Conservation (phyloP, 2,329 filamentous ascomycete genomes). For the Madurella mycetomatis region DNA sequence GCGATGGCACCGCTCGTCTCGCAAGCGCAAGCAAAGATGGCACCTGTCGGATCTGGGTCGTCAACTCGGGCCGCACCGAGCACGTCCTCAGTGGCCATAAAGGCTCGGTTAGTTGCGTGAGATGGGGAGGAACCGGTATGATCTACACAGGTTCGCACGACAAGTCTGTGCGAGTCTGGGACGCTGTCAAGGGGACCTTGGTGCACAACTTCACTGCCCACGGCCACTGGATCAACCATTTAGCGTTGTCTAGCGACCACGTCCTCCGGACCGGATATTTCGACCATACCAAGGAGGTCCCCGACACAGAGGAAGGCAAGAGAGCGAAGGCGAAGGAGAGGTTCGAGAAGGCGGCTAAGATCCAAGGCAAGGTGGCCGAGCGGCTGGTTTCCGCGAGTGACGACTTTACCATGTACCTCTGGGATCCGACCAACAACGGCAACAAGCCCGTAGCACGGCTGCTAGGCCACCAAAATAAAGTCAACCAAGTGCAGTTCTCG, state of each 20-base stretch:
- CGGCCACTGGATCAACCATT: constrained; percentile 92
- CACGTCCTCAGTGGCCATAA: constrained; percentile 85
- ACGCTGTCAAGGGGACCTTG: constrained; percentile 71
- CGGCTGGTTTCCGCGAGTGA: constrained; percentile 86
- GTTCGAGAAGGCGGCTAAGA: constrained; percentile 78
- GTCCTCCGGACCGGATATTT: constrained; percentile 80
- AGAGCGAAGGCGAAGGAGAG: constrained; percentile 70
- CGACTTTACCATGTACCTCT: constrained; percentile 94
- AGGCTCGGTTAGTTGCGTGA: constrained; percentile 81
- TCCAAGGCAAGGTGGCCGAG: constrained; percentile 74
- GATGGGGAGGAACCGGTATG: constrained; percentile 85
- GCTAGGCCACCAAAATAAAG: constrained; percentile 92
- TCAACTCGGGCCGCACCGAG: constrained; percentile 72
- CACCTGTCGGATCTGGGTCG: constrained; percentile 83
- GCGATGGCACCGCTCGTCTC: constrained; percentile 67
- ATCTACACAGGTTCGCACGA: constrained; percentile 87
- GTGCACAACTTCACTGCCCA: constrained; percentile 69
- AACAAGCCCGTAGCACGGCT: constrained; percentile 84
- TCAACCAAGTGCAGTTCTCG: constrained; percentile 93
- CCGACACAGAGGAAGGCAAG: constrained; percentile 65
- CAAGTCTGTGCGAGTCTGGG: constrained; percentile 90
- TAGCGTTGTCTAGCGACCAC: constrained; percentile 90
- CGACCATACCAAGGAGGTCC: constrained; percentile 70
- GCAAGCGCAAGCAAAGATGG: constrained; percentile 87
- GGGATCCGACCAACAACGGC: constrained; percentile 70